Percentiles rank a stretch among this genome's conserved stretches.
These are phyloP conservation scores for Pythium grandisporangium DNA, from an alignment of 352 stramenopile species.

Conservation along the genomic window DNA sequence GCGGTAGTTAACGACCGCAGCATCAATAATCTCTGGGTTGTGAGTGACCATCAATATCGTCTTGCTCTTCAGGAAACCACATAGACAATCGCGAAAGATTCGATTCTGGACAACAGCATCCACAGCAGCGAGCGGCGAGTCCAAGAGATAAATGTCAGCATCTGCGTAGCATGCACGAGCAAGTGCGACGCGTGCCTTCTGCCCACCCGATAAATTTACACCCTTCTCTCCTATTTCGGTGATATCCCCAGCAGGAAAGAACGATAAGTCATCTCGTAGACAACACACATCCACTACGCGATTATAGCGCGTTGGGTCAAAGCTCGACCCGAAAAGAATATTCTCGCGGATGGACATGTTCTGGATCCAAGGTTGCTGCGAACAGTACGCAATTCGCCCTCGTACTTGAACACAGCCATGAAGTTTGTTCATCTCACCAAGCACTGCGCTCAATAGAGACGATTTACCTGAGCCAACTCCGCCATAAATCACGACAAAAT, in stretches of 20 bases:
- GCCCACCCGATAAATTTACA: constrained; percentile 91
- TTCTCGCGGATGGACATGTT: constrained; percentile 93
- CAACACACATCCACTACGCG: constrained; percentile 68
- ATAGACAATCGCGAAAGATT: constrained; percentile 77
- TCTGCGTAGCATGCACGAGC: constrained; percentile 71
- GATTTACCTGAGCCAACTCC: constrained; percentile 38
- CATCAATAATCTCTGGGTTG: constrained; percentile 63
- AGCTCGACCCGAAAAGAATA: constrained; percentile 88
- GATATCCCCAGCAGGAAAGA: constrained; percentile 75
- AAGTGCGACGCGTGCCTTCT: constrained; percentile 78
- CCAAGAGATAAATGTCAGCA: constrained; percentile 73
- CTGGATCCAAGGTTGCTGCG: constrained; percentile 91
- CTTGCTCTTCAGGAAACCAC: constrained; percentile 25
- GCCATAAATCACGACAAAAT: constrained; percentile 34
- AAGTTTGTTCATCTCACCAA: constrained; percentile 71
- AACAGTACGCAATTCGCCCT: constrained; percentile 46
- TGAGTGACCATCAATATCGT: constrained; percentile 91
- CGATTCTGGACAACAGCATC: constrained; percentile 91
- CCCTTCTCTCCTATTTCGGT: constrained; percentile 96
- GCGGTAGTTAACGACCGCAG: constrained; percentile 12
- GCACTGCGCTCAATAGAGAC: constrained; percentile 25
- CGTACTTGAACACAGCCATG: constrained; percentile 25
- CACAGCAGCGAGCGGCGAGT: constrained; percentile 90
- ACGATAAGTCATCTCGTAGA: constrained; percentile 74
- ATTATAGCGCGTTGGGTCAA: constrained; percentile 36